These are phyloP conservation scores for Graphilbum ipis-grandicollis DNA, from an alignment of 2,329 filamentous ascomycete genomes.

Conservation along the genomic window DNA sequence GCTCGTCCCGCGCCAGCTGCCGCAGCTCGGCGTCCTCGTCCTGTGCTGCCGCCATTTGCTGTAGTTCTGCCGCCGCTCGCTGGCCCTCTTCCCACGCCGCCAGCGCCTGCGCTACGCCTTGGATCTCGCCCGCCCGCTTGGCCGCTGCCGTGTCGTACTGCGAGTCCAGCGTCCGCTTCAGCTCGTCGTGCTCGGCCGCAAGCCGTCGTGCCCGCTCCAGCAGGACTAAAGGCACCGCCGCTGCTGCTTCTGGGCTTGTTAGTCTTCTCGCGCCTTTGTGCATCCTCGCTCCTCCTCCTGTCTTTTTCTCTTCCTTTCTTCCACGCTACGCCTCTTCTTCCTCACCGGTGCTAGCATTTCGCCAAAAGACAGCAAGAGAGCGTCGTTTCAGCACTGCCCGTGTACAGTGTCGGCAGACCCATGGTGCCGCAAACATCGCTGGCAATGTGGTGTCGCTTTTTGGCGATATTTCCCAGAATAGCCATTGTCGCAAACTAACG, in stretches of 20 bases:
- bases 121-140: constrained; percentile 43
- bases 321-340: no score
- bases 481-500: no score
- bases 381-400: constrained; percentile 16
- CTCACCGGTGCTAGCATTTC: constrained; percentile 27
- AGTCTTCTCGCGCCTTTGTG: background rate
- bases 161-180: constrained; percentile 31
- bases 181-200: constrained; percentile 36
- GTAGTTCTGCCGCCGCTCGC: constrained; percentile 35
- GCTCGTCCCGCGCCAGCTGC: constrained; percentile 64
- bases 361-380: constrained; percentile 15
- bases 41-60: constrained; percentile 28
- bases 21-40: constrained; percentile 55
- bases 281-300: no score
- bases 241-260: constrained; percentile 7
- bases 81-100: constrained; percentile 39
- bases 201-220: constrained; percentile 42
- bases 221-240: constrained; percentile 32
- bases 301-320: no score
- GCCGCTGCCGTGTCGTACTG: constrained; percentile 40
- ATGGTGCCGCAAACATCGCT: constrained; percentile 26
- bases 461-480: no score
- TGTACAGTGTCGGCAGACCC: constrained; percentile 34
- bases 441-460: no score
- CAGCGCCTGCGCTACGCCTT: constrained; percentile 37